phyloP scores from a whole-genome alignment of 2,329 filamentous ascomycete species.

The Colletotrichum sp. region DNA sequence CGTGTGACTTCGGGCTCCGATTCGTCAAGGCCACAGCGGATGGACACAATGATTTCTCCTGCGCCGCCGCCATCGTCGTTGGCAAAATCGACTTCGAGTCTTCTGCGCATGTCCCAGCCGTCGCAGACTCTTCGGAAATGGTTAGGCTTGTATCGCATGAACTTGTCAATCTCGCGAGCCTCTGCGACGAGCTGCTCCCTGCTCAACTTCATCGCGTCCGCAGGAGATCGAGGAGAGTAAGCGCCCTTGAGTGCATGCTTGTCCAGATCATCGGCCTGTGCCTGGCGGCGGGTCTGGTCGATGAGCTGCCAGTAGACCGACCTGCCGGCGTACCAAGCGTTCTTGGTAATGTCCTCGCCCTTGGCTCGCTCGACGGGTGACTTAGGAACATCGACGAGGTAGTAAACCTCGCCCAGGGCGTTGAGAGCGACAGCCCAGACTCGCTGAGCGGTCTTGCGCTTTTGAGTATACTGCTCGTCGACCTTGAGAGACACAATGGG shows the following conservation, averaged over 20 bases:
- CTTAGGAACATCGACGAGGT: constrained; percentile 74
- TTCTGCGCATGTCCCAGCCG: constrained; percentile 91
- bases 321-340: constrained; percentile 82
- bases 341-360: constrained; percentile 62
- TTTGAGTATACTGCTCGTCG: constrained; percentile 80
- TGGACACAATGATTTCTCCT: constrained; percentile 78
- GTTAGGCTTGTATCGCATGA: constrained; percentile 72
- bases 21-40: constrained; percentile 74
- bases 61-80: constrained; percentile 77
- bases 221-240: constrained; percentile 82
- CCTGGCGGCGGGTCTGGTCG: constrained; percentile 76
- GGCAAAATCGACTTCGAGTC: constrained; percentile 87
- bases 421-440: constrained; percentile 95
- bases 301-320: constrained; percentile 82
- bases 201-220: constrained; percentile 73
- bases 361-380: constrained; percentile 52
- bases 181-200: constrained; percentile 76
- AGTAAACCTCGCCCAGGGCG: constrained; percentile 90
- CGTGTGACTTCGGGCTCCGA: constrained; percentile 51
- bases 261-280: constrained; percentile 75
- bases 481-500: constrained; percentile 85
- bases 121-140: constrained; percentile 80
- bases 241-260: constrained; percentile 71
- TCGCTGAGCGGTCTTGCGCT: constrained; percentile 71
- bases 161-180: constrained; percentile 81